Evolutionary conservation across 352 stramenopile genomes (phyloP).

Genomic region (Phytophthora tubulina): DNA sequence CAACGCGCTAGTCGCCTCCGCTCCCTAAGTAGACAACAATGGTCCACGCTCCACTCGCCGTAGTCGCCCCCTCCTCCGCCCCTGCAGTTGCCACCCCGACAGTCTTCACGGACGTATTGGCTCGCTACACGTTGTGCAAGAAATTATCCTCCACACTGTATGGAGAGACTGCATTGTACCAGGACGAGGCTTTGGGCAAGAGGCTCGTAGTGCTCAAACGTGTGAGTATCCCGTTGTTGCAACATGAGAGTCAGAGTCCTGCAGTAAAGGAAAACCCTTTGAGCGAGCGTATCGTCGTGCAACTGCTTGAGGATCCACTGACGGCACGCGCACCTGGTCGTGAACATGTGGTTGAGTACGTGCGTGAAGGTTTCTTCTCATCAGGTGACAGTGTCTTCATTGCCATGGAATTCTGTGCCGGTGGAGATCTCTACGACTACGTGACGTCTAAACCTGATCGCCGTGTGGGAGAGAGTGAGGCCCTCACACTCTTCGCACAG

Average conservation of each 20-base stretch:
- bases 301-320: conserved; percentile 45
- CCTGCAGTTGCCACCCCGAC: not conserved
- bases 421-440: conserved; percentile 70
- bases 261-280: conserved; percentile 53
- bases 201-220: conserved; percentile 71
- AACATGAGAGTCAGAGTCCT: conserved; percentile 38
- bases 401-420: conserved; percentile 72
- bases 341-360: conserved; percentile 53
- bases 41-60: conserved; percentile 36
- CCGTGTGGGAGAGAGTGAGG: conserved; percentile 47
- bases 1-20: conserved; percentile 24
- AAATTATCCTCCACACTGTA: conserved; percentile 62
- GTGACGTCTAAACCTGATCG: conserved; percentile 44
- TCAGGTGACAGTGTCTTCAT: conserved; percentile 54
- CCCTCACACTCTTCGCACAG: conserved; percentile 49
- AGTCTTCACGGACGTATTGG: conserved; percentile 25
- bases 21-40: conserved; percentile 4
- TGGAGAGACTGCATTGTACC: conserved; percentile 64
- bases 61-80: conserved; percentile 9
- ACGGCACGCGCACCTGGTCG: conserved; percentile 39
- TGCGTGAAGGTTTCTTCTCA: conserved; percentile 51
- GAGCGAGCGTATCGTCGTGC: conserved; percentile 56
- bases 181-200: conserved; percentile 38
- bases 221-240: conserved; percentile 48
- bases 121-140: conserved; percentile 48